These are phyloP conservation scores for Thelephora ganbajun DNA, from an alignment of 768 basidiomycete genomes.

Conservation along the genomic window DNA sequence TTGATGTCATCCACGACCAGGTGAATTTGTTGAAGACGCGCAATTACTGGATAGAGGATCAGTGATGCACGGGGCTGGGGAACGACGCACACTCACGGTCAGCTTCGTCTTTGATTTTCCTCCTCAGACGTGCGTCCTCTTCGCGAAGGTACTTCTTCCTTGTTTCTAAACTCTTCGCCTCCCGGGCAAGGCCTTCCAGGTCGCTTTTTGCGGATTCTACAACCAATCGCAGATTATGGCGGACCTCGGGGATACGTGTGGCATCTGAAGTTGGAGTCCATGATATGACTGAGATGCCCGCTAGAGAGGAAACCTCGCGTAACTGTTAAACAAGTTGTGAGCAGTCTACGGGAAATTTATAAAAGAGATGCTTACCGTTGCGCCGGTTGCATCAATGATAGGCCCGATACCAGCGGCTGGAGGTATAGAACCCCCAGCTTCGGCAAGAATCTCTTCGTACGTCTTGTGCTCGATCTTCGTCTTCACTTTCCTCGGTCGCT, in stretches of 20 bases:
- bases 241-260: conserved; percentile 88
- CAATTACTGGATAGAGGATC: conserved; percentile 40
- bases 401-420: conserved; percentile 51
- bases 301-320: conserved; percentile 76
- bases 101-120: conserved; percentile 63
- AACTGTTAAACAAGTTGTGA: conserved; percentile 30
- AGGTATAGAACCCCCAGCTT: conserved; percentile 49
- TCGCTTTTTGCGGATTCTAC: conserved; percentile 71
- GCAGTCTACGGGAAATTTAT: conserved; percentile 3
- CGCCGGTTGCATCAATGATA: conserved; percentile 91
- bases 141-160: conserved; percentile 55
- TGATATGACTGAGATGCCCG: conserved; percentile 57
- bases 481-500: conserved; percentile 72
- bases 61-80: background rate
- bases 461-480: conserved; percentile 87
- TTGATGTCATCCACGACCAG: conserved; percentile 62
- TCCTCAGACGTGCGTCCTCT: conserved; percentile 60
- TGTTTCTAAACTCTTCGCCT: conserved; percentile 75
- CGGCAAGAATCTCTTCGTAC: conserved; percentile 89
- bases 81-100: conserved; percentile 35
- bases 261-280: conserved; percentile 86
- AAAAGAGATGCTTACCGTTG: conserved; percentile 45
- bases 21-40: conserved; percentile 64
- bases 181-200: conserved; percentile 78
- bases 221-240: conserved; percentile 87